Evolutionary conservation across 2,329 filamentous ascomycete genomes (phyloP).

Genomic region (Catunica adiposa): DNA sequence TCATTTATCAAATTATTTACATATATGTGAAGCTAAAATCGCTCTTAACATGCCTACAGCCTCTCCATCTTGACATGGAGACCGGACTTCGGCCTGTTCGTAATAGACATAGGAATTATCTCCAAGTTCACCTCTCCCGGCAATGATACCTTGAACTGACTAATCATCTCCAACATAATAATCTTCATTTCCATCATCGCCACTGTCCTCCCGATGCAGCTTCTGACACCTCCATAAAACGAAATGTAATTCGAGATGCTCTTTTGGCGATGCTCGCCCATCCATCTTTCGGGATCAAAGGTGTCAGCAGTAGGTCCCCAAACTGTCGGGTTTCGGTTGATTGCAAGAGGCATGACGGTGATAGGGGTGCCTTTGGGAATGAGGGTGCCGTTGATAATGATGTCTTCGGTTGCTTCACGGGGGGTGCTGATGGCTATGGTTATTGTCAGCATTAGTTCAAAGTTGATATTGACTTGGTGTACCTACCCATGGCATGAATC

Average conservation of each 20-base stretch:
- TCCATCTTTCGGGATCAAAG: constrained; percentile 27
- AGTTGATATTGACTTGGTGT: not conserved
- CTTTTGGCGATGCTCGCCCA: constrained; percentile 16
- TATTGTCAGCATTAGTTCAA: constrained; percentile 8
- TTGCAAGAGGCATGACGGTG: constrained; percentile 22
- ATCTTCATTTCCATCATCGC: constrained; percentile 25
- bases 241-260: constrained; percentile 21
- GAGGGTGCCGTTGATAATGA: constrained; percentile 20
- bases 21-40: no score
- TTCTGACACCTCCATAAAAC: constrained; percentile 24
- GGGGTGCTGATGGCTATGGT: constrained; percentile 20
- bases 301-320: constrained; percentile 23
- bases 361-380: constrained; percentile 24
- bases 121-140: constrained; percentile 16
- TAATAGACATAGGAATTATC: constrained; percentile 16
- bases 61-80: constrained; percentile 8
- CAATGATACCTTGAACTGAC: constrained; percentile 20
- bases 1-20: no score
- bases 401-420: constrained; percentile 21
- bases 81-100: not conserved
- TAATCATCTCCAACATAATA: constrained; percentile 21
- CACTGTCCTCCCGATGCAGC: constrained; percentile 24
- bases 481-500: constrained; percentile 22
- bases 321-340: constrained; percentile 22
- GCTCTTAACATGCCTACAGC: no score